Percentiles rank a stretch among this genome's conserved stretches.
These are phyloP conservation scores for Poa annua DNA, from an alignment of 176 grass and related monocot species.

Conservation along the genomic window DNA sequence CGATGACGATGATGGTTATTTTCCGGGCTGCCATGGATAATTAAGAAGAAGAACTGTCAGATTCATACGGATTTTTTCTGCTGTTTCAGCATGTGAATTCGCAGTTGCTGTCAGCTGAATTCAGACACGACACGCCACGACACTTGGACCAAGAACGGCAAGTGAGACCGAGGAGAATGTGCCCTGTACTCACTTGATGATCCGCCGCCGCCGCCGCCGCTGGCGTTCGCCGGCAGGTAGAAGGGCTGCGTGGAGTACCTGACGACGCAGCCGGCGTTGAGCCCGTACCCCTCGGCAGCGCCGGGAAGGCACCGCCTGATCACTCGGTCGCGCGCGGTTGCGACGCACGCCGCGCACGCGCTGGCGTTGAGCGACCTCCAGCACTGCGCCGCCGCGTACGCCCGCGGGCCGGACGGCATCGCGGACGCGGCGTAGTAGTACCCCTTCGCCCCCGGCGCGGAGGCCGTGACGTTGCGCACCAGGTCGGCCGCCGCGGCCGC, in stretches of 20 bases:
- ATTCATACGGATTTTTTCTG: background rate
- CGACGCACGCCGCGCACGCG: slow-evolving; percentile 63
- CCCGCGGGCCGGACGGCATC: slow-evolving; percentile 11
- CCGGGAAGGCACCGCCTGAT: slow-evolving; percentile 55
- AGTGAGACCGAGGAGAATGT: background rate
- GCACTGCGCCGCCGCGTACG: slow-evolving; percentile 80
- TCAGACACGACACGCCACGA: slow-evolving; percentile 38
- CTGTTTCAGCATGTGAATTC: background rate
- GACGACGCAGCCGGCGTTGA: slow-evolving; percentile 82
- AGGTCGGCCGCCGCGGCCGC: slow-evolving; percentile 22
- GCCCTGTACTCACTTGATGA: slow-evolving; percentile 48
- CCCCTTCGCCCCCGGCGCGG: slow-evolving; percentile 31
- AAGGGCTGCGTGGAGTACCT: slow-evolving; percentile 82
- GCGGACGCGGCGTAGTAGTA: slow-evolving; percentile 38
- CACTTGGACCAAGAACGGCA: background rate
- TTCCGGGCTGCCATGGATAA: slow-evolving; percentile 53
- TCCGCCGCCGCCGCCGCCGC: background rate
- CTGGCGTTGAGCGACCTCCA: slow-evolving; percentile 80
- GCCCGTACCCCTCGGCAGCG: slow-evolving; percentile 53
- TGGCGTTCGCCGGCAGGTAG: slow-evolving; percentile 48
- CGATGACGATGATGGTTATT: slow-evolving; percentile 46
- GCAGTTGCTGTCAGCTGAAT: slow-evolving; percentile 36
- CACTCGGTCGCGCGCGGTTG: slow-evolving; percentile 44
- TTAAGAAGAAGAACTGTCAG: background rate
- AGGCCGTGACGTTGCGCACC: slow-evolving; percentile 59